Conservation (phyloP, 2,329 filamentous ascomycete species). For the Calonectria hongkongensis region DNA sequence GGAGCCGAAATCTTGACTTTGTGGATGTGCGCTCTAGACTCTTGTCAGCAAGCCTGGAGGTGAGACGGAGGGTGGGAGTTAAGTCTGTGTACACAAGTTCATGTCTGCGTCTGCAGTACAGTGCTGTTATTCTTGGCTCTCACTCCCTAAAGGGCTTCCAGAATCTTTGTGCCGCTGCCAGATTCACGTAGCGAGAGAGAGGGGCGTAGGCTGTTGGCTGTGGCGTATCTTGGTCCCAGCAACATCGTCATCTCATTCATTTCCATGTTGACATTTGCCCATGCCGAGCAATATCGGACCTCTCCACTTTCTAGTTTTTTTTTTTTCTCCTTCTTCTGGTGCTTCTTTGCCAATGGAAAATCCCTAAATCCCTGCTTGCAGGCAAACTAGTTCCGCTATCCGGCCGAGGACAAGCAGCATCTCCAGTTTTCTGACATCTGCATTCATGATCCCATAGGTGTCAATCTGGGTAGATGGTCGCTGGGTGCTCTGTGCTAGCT, state of each 20-base stretch:
- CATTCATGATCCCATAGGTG: constrained; percentile 23
- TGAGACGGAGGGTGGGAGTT: neutral
- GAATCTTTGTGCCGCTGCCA: constrained; percentile 26
- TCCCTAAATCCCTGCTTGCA: neutral
- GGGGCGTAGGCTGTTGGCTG: constrained; percentile 1
- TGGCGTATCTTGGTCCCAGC: constrained; percentile 14
- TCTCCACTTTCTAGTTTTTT: constrained; percentile 1
- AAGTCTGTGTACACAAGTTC: neutral
- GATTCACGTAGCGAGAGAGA: neutral
- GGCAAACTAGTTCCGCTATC: neutral
- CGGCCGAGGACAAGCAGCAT: neutral
- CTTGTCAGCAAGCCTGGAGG: constrained; percentile 4
- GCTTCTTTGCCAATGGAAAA: constrained; percentile 15
- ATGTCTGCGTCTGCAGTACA: neutral
- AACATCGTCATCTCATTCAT: constrained; percentile 34
- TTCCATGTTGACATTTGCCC: constrained; percentile 32
- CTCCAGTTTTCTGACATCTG: constrained; percentile 29
- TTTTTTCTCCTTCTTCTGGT: neutral
- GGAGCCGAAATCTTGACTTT: constrained; percentile 23
- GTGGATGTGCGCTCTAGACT: constrained; percentile 24
- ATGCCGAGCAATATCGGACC: constrained; percentile 23
- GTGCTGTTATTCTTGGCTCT: constrained; percentile 9
- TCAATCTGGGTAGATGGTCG: constrained; percentile 10
- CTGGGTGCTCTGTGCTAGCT: constrained; percentile 22
- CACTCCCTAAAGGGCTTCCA: constrained; percentile 6